Conservation (phyloP, 2,329 filamentous ascomycete species). For the Aschersonia sp. region DNA sequence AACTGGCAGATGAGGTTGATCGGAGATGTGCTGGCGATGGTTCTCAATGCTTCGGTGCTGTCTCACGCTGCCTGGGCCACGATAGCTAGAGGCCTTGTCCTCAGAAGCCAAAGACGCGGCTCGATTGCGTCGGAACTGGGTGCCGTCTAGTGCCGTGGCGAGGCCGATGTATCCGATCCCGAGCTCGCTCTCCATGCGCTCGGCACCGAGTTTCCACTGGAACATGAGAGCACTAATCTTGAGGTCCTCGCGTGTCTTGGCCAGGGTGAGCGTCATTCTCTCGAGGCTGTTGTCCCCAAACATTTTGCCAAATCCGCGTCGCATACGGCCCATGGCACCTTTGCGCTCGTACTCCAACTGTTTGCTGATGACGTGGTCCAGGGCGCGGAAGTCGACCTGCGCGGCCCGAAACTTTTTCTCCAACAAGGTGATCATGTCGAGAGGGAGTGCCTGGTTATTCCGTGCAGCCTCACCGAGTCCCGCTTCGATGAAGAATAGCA, state of each 20-base stretch:
- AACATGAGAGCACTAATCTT: slow-evolving; percentile 51
- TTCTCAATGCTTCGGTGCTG: slow-evolving; percentile 5
- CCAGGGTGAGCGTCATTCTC: slow-evolving; percentile 42
- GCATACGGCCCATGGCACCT: slow-evolving; percentile 41
- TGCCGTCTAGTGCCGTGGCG: slow-evolving; percentile 43
- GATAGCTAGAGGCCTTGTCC: slow-evolving; percentile 3
- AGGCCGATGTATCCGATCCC: slow-evolving; percentile 56
- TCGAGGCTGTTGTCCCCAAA: slow-evolving; percentile 47
- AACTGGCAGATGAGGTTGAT: neutral
- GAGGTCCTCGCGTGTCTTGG: slow-evolving; percentile 44
- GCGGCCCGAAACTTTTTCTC: slow-evolving; percentile 48
- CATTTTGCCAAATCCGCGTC: slow-evolving; percentile 48
- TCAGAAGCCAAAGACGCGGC: slow-evolving; percentile 3
- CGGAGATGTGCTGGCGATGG: neutral
- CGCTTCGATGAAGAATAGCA: slow-evolving; percentile 54
- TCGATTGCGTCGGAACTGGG: slow-evolving; percentile 12
- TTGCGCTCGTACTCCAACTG: slow-evolving; percentile 49
- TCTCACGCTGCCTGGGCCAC: neutral
- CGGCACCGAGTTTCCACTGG: slow-evolving; percentile 47
- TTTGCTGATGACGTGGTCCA: slow-evolving; percentile 48
- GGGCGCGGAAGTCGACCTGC: slow-evolving; percentile 44
- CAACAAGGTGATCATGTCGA: slow-evolving; percentile 48
- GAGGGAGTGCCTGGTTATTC: slow-evolving; percentile 37
- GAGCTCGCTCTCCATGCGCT: slow-evolving; percentile 42
- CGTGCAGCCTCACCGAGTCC: slow-evolving; percentile 42